Percentiles rank a stretch among this genome's conserved stretches.
phyloP scores from a whole-genome alignment of 257 asterid species.

The Scutellaria barbata region DNA sequence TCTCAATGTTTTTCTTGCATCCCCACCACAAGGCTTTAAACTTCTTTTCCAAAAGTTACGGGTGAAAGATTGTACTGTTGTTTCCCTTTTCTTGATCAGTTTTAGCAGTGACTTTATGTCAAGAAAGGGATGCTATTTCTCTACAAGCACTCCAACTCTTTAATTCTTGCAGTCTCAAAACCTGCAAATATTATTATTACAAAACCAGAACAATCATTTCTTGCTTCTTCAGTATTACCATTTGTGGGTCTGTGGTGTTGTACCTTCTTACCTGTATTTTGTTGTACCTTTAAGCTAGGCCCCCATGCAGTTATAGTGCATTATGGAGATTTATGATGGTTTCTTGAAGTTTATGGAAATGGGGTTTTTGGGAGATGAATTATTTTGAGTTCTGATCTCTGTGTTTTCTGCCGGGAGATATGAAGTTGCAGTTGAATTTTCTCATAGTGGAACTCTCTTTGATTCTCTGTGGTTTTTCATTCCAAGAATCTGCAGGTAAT shows the following conservation, averaged over 20 bases:
- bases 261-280: constrained; percentile 29
- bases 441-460: constrained; percentile 39
- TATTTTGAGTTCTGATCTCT: constrained; percentile 43
- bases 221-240: constrained; percentile 36
- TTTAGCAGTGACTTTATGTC: constrained; percentile 36
- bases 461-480: constrained; percentile 42
- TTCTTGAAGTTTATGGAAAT: constrained; percentile 35
- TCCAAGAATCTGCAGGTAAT: constrained; percentile 79
- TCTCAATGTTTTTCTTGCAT: constrained; percentile 33
- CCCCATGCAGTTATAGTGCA: constrained; percentile 43
- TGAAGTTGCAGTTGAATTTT: constrained; percentile 56
- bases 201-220: constrained; percentile 31
- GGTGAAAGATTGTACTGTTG: constrained; percentile 36
- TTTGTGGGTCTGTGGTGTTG: constrained; percentile 44
- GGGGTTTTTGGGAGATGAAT: constrained; percentile 35
- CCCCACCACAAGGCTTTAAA: constrained; percentile 46
- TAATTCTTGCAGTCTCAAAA: constrained; percentile 25
- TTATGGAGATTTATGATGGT: constrained; percentile 31
- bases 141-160: constrained; percentile 41
- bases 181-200: constrained; percentile 8
- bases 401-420: constrained; percentile 40
- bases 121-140: constrained; percentile 43
- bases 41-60: constrained; percentile 45
- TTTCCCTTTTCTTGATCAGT: constrained; percentile 43
- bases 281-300: constrained; percentile 39